Evolutionary conservation across 768 basidiomycete genomes (phyloP).

Genomic region (Calocybe gangraenosa): DNA sequence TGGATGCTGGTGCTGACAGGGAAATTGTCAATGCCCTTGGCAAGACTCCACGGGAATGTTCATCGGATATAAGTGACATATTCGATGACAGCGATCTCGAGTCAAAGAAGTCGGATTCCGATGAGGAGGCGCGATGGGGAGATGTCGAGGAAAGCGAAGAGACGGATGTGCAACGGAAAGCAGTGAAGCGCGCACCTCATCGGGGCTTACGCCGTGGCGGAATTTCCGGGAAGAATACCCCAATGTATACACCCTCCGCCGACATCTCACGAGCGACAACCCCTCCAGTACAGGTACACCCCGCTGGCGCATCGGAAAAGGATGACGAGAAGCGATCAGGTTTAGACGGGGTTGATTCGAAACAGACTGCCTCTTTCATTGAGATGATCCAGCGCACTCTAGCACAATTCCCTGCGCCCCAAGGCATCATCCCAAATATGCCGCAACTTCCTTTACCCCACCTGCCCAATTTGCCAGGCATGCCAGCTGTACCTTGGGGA

Average conservation of each 20-base stretch:
- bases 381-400: constrained; percentile 76
- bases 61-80: constrained; percentile 34
- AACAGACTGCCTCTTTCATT: constrained; percentile 52
- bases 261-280: constrained; percentile 30
- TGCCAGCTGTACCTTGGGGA: constrained; percentile 60
- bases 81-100: constrained; percentile 22
- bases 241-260: constrained; percentile 20
- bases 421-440: constrained; percentile 41
- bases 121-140: constrained; percentile 61
- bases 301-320: constrained; percentile 12
- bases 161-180: constrained; percentile 28
- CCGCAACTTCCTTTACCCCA: constrained; percentile 49
- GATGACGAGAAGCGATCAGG: constrained; percentile 21
- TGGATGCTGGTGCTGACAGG: constrained; percentile 77
- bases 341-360: constrained; percentile 31
- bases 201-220: constrained; percentile 27
- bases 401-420: constrained; percentile 57
- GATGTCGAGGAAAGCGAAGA: constrained; percentile 61
- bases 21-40: constrained; percentile 73
- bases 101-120: constrained; percentile 22
- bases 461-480: constrained; percentile 64
- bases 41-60: constrained; percentile 63
- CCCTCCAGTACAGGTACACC: constrained; percentile 19
- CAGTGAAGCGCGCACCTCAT: constrained; percentile 28
- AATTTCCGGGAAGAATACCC: constrained; percentile 25